These are phyloP conservation scores for Penicillium chermesinum DNA, from an alignment of 495 filamentous ascomycete genomes.

Conservation along the genomic window DNA sequence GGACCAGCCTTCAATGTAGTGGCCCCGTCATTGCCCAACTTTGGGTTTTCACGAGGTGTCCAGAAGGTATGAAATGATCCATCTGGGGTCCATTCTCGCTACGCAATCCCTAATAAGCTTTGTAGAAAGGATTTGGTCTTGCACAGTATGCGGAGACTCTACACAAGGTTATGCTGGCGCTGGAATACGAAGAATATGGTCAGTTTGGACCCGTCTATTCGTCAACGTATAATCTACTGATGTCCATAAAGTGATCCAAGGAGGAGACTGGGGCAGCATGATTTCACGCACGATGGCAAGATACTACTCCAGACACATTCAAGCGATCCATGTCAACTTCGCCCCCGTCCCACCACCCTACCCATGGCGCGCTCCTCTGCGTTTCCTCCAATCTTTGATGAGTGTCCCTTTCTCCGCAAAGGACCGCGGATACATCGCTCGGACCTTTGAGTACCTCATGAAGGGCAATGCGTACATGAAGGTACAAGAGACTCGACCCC, in stretches of 20 bases:
- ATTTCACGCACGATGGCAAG: constrained; percentile 39
- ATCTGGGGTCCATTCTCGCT: too few species aligned
- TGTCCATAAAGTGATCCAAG: constrained; percentile 39
- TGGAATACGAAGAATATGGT: constrained; percentile 45
- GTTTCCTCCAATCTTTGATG: constrained; percentile 28
- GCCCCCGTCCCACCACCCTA: constrained; percentile 28
- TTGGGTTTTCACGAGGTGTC: constrained; percentile 59
- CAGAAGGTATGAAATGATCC: constrained; percentile 48
- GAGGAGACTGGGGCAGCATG: constrained; percentile 47
- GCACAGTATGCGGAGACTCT: constrained; percentile 41
- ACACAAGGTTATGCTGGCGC: constrained; percentile 37
- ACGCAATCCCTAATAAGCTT: background rate
- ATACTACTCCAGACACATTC: constrained; percentile 34
- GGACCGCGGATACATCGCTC: constrained; percentile 29
- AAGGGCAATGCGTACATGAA: constrained; percentile 41
- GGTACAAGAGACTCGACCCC: constrained; percentile 45
- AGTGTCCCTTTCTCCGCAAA: constrained; percentile 33
- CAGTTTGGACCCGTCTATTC: background rate
- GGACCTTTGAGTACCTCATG: constrained; percentile 28
- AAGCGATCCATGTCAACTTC: constrained; percentile 45
- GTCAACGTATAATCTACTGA: constrained; percentile 1
- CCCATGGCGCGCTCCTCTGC: constrained; percentile 30
- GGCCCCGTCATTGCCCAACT: constrained; percentile 65
- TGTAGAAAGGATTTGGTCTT: constrained; percentile 36
- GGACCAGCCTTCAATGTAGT: constrained; percentile 62